Conservation (phyloP, 768 basidiomycete genomes). For the Boletus eberwhitei region DNA sequence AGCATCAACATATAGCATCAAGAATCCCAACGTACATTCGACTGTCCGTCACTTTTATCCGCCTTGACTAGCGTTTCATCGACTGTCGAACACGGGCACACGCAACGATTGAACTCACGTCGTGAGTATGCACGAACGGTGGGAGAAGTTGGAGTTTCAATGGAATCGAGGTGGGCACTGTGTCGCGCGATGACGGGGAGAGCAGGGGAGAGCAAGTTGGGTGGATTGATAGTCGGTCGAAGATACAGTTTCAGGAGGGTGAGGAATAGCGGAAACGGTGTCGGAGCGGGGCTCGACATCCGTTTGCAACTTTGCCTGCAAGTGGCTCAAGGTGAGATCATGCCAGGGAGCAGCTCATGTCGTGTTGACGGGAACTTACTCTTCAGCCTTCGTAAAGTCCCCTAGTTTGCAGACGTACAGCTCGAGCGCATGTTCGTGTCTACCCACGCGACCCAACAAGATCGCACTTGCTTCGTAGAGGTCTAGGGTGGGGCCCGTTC, state of each 20-base stretch:
- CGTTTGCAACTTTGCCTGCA: conserved; percentile 88
- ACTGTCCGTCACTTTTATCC: conserved; percentile 88
- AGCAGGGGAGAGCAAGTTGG: conserved; percentile 73
- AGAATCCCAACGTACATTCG: conserved; percentile 70
- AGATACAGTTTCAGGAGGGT: conserved; percentile 87
- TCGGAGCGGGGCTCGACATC: conserved; percentile 57
- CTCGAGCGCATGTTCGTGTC: conserved; percentile 93
- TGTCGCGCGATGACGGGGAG: conserved; percentile 86
- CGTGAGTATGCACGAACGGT: conserved; percentile 80
- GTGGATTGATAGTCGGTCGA: conserved; percentile 53
- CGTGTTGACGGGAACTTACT: conserved; percentile 48
- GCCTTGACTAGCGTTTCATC: conserved; percentile 71
- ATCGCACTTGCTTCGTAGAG: conserved; percentile 67
- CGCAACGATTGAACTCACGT: conserved; percentile 70
- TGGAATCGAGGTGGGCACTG: conserved; percentile 76
- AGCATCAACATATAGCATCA: too few species aligned
- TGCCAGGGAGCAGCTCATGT: too few species aligned
- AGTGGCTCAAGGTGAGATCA: neutral
- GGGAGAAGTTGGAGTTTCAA: conserved; percentile 89
- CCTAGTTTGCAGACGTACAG: conserved; percentile 92
- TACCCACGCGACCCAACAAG: conserved; percentile 81
- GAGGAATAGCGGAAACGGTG: conserved; percentile 69
- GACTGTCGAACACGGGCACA: conserved; percentile 67
- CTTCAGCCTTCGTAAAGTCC: conserved; percentile 85
- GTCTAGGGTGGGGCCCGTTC: neutral